A percentile compares a stretch with the other conserved stretches of the same genome.
Evolutionary conservation across 163 green algal species (phyloP).

Genomic region (Coccomyxa subellipsoidea): DNA sequence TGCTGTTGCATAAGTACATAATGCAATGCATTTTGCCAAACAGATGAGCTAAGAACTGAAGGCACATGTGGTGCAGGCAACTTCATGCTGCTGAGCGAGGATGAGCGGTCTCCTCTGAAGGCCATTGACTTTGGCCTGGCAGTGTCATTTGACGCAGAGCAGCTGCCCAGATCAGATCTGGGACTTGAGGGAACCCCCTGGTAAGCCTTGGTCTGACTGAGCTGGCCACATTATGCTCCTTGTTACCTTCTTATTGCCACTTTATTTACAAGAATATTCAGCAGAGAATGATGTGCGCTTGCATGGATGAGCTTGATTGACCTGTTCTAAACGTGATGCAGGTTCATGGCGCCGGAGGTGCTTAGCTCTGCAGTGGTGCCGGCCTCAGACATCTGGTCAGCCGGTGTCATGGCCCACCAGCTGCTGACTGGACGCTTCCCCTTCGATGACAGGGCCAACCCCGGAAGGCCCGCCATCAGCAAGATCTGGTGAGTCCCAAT

Average conservation of each 20-base stretch:
- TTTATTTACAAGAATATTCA: too few relatives aligned
- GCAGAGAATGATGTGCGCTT: too few relatives aligned
- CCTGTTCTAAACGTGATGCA: slow-evolving; percentile 9
- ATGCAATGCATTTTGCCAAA: not conserved
- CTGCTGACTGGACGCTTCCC: slow-evolving; percentile 78
- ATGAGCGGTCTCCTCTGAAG: slow-evolving; percentile 74
- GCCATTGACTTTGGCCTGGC: slow-evolving; percentile 92
- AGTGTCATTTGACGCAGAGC: slow-evolving; percentile 51
- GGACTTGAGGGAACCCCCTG: slow-evolving; percentile 86
- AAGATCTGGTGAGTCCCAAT: slow-evolving; percentile 47
- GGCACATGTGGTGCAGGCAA: slow-evolving; percentile 55
- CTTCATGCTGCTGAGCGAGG: slow-evolving; percentile 85
- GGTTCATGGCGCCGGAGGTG: slow-evolving; percentile 78
- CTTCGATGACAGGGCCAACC: slow-evolving; percentile 82
- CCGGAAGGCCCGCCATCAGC: slow-evolving; percentile 60
- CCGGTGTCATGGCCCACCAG: slow-evolving; percentile 88
- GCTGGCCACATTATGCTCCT: too few relatives aligned
- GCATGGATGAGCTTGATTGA: not conserved
- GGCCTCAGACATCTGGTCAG: slow-evolving; percentile 78
- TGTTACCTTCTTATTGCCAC: too few relatives aligned
- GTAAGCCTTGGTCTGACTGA: too few relatives aligned
- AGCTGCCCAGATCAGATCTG: slow-evolving; percentile 74
- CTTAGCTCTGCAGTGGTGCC: slow-evolving; percentile 69
- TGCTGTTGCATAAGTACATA: not conserved
- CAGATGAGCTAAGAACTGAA: not conserved